Evolutionary conservation across 2,329 filamentous ascomycete species (phyloP).

Genomic region (Calonectria crousiana): DNA sequence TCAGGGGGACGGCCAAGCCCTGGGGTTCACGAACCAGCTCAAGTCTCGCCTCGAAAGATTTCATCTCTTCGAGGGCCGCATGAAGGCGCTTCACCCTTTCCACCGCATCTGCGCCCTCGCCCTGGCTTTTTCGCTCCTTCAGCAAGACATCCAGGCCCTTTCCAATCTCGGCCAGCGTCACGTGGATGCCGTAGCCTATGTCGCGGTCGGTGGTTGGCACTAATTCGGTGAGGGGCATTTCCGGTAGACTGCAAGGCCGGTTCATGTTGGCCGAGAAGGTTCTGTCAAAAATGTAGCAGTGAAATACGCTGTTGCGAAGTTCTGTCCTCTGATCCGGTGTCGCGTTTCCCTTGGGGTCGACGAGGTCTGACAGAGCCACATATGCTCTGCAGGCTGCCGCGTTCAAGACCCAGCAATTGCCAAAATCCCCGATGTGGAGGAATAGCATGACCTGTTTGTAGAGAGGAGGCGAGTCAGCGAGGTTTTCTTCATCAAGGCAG

Average conservation of each 20-base stretch:
- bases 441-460: slow-evolving; percentile 10
- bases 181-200: background rate
- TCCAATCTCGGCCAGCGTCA: background rate
- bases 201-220: background rate
- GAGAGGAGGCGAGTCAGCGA: background rate
- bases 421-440: slow-evolving; percentile 2
- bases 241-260: slow-evolving; percentile 2
- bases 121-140: background rate
- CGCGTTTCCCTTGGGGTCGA: background rate
- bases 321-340: background rate
- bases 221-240: background rate
- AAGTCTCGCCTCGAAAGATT: background rate
- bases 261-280: slow-evolving; percentile 4
- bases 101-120: background rate
- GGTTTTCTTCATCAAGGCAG: background rate
- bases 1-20: background rate
- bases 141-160: background rate
- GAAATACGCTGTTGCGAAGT: background rate
- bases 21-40: background rate
- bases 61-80: background rate
- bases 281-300: slow-evolving; percentile 15
- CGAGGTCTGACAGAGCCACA: background rate
- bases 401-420: slow-evolving; percentile 9
- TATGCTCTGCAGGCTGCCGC: background rate
- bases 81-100: background rate